These are phyloP conservation scores for Trametes cingulata DNA, from an alignment of 768 basidiomycete species.

Conservation along the genomic window DNA sequence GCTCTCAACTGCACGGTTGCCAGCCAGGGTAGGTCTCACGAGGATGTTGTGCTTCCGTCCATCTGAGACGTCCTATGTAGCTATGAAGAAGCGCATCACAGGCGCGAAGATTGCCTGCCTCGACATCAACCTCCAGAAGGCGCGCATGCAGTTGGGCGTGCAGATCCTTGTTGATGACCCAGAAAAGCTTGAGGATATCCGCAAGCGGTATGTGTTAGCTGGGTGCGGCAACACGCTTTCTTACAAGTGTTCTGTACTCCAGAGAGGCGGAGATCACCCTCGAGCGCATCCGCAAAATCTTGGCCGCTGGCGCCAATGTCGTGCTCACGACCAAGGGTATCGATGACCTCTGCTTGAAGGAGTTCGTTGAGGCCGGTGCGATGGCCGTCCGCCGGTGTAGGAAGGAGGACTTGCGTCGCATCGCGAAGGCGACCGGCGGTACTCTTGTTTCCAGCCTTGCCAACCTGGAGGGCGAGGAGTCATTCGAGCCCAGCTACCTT, in stretches of 20 bases:
- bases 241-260: not conserved
- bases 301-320: conserved; percentile 95
- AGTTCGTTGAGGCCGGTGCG: conserved; percentile 98
- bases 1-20: conserved; percentile 98
- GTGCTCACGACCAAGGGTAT: conserved; percentile 98
- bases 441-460: conserved; percentile 90
- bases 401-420: conserved; percentile 96
- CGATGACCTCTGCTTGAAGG: conserved; percentile 96
- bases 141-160: conserved; percentile 96
- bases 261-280: conserved; percentile 96
- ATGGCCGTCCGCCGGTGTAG: conserved; percentile 98
- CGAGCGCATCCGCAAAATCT: conserved; percentile 93
- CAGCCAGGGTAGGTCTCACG: conserved; percentile 79
- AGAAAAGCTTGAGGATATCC: conserved; percentile 93
- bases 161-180: conserved; percentile 98
- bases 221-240: too few species aligned
- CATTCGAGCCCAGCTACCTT: conserved; percentile 88
- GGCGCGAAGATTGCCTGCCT: conserved; percentile 98
- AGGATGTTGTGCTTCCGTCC: not conserved
- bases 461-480: conserved; percentile 97
- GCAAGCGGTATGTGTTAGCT: conserved; percentile 69
- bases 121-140: conserved; percentile 96
- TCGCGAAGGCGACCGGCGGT: conserved; percentile 96
- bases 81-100: conserved; percentile 94
- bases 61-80: conserved; percentile 41